Evolutionary conservation across 148 eudicot species (phyloP).

Genomic region (Vaccinium vitisidaea): DNA sequence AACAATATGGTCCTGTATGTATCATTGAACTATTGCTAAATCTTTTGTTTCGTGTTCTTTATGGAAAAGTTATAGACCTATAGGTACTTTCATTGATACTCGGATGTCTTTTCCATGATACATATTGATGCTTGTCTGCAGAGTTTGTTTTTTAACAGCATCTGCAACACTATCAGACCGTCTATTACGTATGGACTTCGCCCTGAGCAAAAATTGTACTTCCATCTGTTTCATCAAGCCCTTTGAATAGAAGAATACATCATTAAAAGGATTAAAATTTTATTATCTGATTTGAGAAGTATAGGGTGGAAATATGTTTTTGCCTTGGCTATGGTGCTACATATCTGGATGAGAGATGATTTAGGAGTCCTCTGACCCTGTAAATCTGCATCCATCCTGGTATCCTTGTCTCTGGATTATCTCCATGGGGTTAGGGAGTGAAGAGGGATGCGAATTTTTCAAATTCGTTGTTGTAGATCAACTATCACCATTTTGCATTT

Average conservation of each 20-base stretch:
- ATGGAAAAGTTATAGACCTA: background rate
- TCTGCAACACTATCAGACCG: background rate
- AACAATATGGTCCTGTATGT: conserved; percentile 96
- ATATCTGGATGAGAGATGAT: background rate
- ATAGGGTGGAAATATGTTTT: conserved; percentile 3
- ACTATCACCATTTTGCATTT: background rate
- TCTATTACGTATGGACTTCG: background rate
- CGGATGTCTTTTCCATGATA: background rate
- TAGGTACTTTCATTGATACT: background rate
- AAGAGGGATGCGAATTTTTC: background rate
- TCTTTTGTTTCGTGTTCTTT: background rate
- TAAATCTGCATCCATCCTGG: conserved; percentile 8
- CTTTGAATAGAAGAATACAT: background rate
- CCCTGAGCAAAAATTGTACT: background rate
- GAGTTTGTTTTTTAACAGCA: background rate
- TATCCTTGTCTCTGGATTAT: background rate
- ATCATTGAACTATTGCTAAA: conserved; percentile 9
- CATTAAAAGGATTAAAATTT: background rate
- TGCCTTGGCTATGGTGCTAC: background rate
- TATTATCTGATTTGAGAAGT: background rate
- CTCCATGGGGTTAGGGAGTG: background rate
- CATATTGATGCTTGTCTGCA: background rate
- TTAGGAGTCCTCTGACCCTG: background rate
- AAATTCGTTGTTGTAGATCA: background rate
- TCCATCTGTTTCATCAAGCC: background rate